phyloP scores from a whole-genome alignment of 176 grass and related monocot genomes.

The Rhynchospora breviuscula region DNA sequence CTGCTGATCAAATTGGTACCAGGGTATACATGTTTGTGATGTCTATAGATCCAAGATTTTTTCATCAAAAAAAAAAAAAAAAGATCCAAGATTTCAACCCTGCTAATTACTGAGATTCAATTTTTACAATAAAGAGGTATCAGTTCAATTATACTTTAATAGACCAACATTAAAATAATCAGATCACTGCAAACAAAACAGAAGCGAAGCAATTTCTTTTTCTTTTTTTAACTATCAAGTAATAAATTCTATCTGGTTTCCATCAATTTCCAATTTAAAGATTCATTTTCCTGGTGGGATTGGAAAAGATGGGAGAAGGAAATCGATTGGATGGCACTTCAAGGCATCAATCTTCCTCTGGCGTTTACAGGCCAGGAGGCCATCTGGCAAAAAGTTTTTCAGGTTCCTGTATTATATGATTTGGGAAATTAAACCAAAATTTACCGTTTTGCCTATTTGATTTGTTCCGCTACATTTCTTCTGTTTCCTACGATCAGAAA shows the following conservation, averaged over 20 bases:
- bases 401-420: slow-evolving; percentile 36
- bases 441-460: not conserved
- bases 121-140: not conserved
- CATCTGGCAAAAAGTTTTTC: slow-evolving; percentile 93
- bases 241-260: not conserved
- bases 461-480: not conserved
- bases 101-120: not conserved
- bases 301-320: slow-evolving; percentile 99
- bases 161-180: not conserved
- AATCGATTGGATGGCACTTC: slow-evolving; percentile 99
- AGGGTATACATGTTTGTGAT: not conserved
- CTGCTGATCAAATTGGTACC: not conserved
- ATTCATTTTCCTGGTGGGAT: slow-evolving; percentile 89
- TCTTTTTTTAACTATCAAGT: not conserved
- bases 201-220: not conserved
- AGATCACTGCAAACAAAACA: not conserved
- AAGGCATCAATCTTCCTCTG: slow-evolving; percentile 92
- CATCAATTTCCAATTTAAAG: slow-evolving; percentile 31
- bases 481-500: not conserved
- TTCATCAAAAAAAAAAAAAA: no score
- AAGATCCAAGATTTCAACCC: not conserved
- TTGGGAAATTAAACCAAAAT: not conserved
- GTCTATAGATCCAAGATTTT: not conserved
- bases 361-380: slow-evolving; percentile 89
- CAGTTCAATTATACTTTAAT: not conserved